Evolutionary conservation across 257 asterid species (phyloP).

Genomic region (Solanum paucissectum): DNA sequence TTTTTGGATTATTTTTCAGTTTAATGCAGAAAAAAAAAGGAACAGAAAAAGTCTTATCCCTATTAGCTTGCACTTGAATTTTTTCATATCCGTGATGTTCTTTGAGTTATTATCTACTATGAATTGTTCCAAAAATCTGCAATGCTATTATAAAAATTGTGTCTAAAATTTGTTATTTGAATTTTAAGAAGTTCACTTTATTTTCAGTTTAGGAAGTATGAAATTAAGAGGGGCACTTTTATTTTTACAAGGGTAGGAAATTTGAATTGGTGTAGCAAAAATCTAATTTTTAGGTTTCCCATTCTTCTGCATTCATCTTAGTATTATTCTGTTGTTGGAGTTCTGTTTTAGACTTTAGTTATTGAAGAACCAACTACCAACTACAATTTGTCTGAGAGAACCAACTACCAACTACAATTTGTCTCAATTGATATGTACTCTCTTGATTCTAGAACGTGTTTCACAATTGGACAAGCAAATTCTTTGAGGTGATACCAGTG

Average conservation of each 20-base stretch:
- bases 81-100: not conserved
- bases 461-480: not conserved
- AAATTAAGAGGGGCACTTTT: not conserved
- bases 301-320: not conserved
- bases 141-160: no score
- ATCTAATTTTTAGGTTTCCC: not conserved
- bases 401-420: not conserved
- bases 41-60: no score
- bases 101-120: no score
- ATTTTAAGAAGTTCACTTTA: no score
- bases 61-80: no score
- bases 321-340: not conserved
- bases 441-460: not conserved
- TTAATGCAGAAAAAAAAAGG: no score
- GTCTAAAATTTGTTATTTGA: no score
- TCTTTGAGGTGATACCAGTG: not conserved
- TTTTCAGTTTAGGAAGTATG: not conserved
- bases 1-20: not conserved
- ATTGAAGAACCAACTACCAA: not conserved
- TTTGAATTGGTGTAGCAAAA: not conserved
- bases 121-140: not conserved
- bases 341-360: not conserved
- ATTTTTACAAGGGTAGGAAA: no score
- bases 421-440: not conserved
- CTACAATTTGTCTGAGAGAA: no score